These are phyloP conservation scores for Epipyxis sp. DNA, from an alignment of 108 stramenopile genomes.

Conservation along the genomic window DNA sequence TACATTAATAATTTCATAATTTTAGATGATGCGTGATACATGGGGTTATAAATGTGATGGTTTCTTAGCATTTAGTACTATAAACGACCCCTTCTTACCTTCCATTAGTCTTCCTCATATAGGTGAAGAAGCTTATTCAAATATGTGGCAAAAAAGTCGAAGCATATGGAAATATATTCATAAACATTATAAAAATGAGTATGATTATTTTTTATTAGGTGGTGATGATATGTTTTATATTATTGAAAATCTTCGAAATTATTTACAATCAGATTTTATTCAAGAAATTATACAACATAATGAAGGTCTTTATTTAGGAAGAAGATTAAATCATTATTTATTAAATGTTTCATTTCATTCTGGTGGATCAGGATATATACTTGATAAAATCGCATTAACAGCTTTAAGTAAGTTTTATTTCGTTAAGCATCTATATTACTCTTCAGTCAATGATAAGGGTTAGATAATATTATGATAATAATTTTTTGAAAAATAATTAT, in stretches of 20 bases:
- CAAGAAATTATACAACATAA: not conserved
- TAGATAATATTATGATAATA: no score
- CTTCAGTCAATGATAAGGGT: no score
- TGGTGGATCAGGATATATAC: slow-evolving; percentile 87
- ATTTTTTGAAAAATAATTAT: no score
- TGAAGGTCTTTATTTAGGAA: slow-evolving; percentile 63
- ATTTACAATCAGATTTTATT: slow-evolving; percentile 63
- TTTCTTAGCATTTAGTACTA: slow-evolving; percentile 82
- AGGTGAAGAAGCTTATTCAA: slow-evolving; percentile 87
- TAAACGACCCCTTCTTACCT: slow-evolving; percentile 63
- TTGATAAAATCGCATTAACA: slow-evolving; percentile 82
- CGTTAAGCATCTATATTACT: no score
- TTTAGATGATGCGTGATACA: no score
- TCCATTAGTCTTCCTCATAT: slow-evolving; percentile 84
- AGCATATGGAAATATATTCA: slow-evolving; percentile 80
- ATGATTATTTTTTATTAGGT: slow-evolving; percentile 82
- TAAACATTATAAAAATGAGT: slow-evolving; percentile 72
- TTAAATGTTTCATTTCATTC: slow-evolving; percentile 73
- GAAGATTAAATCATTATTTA: slow-evolving; percentile 66
- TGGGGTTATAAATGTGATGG: slow-evolving; percentile 79
- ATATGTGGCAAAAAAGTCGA: slow-evolving; percentile 96
- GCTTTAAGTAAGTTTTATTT: slow-evolving; percentile 57
- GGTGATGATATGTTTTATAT: slow-evolving; percentile 88
- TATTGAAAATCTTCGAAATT: slow-evolving; percentile 75
- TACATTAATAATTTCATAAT: no score